Conservation (phyloP, 352 stramenopile genomes). For the Globisporangium ultimum region DNA sequence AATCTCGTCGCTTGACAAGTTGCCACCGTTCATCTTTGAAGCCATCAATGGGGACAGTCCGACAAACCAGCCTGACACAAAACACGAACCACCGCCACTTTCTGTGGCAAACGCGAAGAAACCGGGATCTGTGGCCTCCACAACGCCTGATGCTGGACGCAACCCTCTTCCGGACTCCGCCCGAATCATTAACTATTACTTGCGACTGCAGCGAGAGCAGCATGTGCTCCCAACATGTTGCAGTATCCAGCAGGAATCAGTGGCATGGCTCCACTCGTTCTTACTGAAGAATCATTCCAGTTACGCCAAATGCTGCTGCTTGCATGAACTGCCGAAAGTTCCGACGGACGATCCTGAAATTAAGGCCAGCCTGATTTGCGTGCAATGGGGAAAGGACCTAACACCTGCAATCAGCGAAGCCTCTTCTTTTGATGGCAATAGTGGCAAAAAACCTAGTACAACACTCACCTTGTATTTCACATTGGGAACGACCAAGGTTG, state of each 20-base stretch:
- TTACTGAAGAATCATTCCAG: slow-evolving; percentile 52
- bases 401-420: slow-evolving; percentile 34
- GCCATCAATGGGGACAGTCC: slow-evolving; percentile 17
- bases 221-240: slow-evolving; percentile 34
- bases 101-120: slow-evolving; percentile 3
- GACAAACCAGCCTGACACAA: not conserved
- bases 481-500: slow-evolving; percentile 44
- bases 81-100: slow-evolving; percentile 5
- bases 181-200: slow-evolving; percentile 59
- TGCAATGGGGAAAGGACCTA: slow-evolving; percentile 54
- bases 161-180: slow-evolving; percentile 11
- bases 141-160: slow-evolving; percentile 1
- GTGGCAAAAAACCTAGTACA: not conserved
- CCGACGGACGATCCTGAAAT: slow-evolving; percentile 55
- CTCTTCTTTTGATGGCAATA: not conserved
- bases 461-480: slow-evolving; percentile 56
- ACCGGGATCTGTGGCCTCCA: slow-evolving; percentile 2
- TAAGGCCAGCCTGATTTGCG: slow-evolving; percentile 48
- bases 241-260: slow-evolving; percentile 28
- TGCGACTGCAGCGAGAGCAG: slow-evolving; percentile 45
- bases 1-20: slow-evolving; percentile 36
- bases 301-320: slow-evolving; percentile 53
- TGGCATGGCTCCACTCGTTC: slow-evolving; percentile 47
- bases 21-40: slow-evolving; percentile 37
- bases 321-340: slow-evolving; percentile 38